Conservation (phyloP, 208 protist genomes). For the Trypanosoma rangeli region DNA sequence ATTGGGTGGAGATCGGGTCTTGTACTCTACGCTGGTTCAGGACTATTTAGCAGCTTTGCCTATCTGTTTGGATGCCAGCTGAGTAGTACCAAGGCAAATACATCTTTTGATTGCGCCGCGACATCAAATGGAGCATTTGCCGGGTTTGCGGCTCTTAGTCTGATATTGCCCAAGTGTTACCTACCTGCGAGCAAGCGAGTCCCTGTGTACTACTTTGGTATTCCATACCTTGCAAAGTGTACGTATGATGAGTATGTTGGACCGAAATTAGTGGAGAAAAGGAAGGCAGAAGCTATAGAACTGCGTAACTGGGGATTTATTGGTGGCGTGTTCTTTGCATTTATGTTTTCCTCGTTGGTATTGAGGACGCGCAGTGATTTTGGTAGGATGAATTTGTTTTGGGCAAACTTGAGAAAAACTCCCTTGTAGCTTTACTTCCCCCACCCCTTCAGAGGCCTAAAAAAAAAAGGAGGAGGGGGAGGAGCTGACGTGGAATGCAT, state of each 20-base stretch:
- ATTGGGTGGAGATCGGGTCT: slow-evolving; percentile 61
- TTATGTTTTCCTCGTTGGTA: slow-evolving; percentile 72
- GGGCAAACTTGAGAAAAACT: slow-evolving; percentile 34
- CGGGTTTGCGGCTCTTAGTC: slow-evolving; percentile 63
- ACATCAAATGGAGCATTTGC: slow-evolving; percentile 83
- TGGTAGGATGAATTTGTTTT: slow-evolving; percentile 37
- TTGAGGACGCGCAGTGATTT: slow-evolving; percentile 60
- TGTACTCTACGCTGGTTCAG: slow-evolving; percentile 65
- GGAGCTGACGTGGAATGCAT: neutral
- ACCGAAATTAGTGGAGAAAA: slow-evolving; percentile 57
- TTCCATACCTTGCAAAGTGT: slow-evolving; percentile 70
- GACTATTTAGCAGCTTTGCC: slow-evolving; percentile 80
- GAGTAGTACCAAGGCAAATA: slow-evolving; percentile 47
- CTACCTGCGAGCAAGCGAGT: slow-evolving; percentile 54
- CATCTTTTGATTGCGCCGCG: slow-evolving; percentile 54
- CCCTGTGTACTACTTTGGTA: slow-evolving; percentile 48
- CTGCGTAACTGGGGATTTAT: slow-evolving; percentile 84
- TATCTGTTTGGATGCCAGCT: slow-evolving; percentile 72
- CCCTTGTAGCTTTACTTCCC: neutral
- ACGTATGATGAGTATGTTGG: slow-evolving; percentile 80
- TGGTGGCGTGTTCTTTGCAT: slow-evolving; percentile 76
- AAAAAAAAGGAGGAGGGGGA: neutral
- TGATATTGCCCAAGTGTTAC: slow-evolving; percentile 66
- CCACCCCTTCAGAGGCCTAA: neutral
- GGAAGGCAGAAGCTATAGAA: slow-evolving; percentile 49